These are phyloP conservation scores for Conringia planisiliqua DNA, from an alignment of 345 rosid species.

Conservation along the genomic window DNA sequence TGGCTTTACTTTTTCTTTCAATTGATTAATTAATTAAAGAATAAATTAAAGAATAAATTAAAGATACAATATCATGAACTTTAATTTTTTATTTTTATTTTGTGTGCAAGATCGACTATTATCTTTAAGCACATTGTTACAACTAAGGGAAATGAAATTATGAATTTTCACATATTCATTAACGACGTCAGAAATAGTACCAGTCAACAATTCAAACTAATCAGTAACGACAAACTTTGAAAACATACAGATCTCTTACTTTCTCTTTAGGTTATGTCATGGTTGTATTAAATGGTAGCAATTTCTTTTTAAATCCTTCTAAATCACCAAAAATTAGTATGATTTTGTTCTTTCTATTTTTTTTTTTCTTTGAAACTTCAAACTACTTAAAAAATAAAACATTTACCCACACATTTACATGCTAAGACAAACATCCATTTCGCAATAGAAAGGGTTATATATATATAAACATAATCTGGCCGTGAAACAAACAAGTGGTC, in stretches of 20 bases:
- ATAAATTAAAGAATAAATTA: too few relatives aligned
- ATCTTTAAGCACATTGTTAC: too few relatives aligned
- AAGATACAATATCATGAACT: too few relatives aligned
- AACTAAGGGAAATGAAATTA: not conserved
- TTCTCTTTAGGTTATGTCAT: too few relatives aligned
- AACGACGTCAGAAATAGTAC: not conserved
- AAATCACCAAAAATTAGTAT: not conserved
- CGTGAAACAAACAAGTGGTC: slow-evolving; percentile 19
- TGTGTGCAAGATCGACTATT: too few relatives aligned
- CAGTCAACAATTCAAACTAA: too few relatives aligned
- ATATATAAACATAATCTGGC: not conserved
- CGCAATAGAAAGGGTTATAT: not conserved
- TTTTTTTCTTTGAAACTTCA: not conserved
- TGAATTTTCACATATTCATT: not conserved
- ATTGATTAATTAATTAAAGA: not conserved
- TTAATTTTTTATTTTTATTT: too few relatives aligned
- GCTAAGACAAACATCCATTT: not conserved
- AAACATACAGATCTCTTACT: too few relatives aligned
- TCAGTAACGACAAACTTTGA: too few relatives aligned
- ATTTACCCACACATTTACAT: not conserved
- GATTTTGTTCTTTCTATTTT: not conserved
- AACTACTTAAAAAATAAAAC: not conserved
- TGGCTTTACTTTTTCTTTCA: not conserved
- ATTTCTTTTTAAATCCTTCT: not conserved
- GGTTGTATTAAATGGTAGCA: not conserved